Percentiles rank a stretch among this genome's conserved stretches.
Conservation (phyloP, 116 monocot genomes). For the Zostera marina region DNA sequence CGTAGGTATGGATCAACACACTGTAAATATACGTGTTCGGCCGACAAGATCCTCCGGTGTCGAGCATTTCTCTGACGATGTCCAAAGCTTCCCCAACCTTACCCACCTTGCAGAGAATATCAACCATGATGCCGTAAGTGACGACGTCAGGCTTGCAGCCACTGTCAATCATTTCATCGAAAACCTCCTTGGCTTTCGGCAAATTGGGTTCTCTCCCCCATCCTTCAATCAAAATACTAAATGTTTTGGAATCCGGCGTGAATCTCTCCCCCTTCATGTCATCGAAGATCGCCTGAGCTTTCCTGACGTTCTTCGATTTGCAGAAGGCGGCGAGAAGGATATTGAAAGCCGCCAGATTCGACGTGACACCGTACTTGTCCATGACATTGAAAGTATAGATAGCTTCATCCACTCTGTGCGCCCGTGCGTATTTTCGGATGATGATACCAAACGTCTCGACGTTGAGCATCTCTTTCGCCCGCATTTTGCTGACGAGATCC, state of each 20-base stretch:
- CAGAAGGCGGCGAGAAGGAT: conserved; percentile 64
- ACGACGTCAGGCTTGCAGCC: conserved; percentile 73
- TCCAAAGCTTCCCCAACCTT: conserved; percentile 44
- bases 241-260: conserved; percentile 63
- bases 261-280: conserved; percentile 44
- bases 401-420: conserved; percentile 66
- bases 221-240: conserved; percentile 80
- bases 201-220: conserved; percentile 88
- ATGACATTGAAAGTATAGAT: conserved; percentile 86
- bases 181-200: conserved; percentile 60
- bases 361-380: conserved; percentile 57
- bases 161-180: conserved; percentile 35
- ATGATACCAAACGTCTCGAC: conserved; percentile 81
- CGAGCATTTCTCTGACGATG: conserved; percentile 58
- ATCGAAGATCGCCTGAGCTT: conserved; percentile 83
- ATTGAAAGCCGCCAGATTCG: conserved; percentile 60
- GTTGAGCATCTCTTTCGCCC: conserved; percentile 35
- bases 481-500: conserved; percentile 70
- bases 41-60: conserved; percentile 8
- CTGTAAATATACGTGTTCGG: conserved; percentile 84
- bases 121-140: conserved; percentile 95
- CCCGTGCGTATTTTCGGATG: conserved; percentile 76
- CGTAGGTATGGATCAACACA: conserved; percentile 70
- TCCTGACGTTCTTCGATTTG: conserved; percentile 88
- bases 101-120: conserved; percentile 69